Percentiles rank a stretch among this genome's conserved stretches.
Evolutionary conservation across 106 monocot genomes (phyloP).

Genomic region (Iris macrosiphon): DNA sequence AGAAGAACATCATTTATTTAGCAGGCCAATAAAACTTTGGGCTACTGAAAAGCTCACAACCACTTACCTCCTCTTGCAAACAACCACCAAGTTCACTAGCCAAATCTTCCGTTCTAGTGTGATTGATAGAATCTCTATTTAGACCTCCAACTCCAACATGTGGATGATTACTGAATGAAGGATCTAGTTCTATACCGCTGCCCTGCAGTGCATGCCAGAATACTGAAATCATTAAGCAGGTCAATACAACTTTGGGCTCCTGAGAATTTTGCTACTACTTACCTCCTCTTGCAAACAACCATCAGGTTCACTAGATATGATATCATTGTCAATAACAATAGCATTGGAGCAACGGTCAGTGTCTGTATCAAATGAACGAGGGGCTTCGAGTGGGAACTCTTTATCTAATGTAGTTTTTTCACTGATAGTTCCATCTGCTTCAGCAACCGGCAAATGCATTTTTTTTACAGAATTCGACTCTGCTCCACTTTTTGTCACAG

Average conservation of each 20-base stretch:
- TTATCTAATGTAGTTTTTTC: too few species aligned
- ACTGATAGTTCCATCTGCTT: too few species aligned
- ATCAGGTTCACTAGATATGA: background rate
- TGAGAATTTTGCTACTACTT: too few species aligned
- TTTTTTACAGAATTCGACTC: slow-evolving; percentile 7
- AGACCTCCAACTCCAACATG: too few species aligned
- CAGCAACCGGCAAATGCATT: background rate
- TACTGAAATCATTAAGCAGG: background rate
- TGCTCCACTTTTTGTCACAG: background rate
- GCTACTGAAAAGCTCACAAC: background rate
- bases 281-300: slow-evolving; percentile 16
- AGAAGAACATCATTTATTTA: too few species aligned
- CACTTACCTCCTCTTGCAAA: slow-evolving; percentile 6
- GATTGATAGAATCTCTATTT: slow-evolving; percentile 5
- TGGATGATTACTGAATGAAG: background rate
- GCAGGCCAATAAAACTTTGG: background rate
- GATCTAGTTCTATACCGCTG: slow-evolving; percentile 2
- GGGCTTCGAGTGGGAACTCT: too few species aligned
- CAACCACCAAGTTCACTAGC: background rate
- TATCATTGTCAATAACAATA: background rate
- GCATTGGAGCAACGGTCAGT: too few species aligned
- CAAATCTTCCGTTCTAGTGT: background rate
- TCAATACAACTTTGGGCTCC: background rate
- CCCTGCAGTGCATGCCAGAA: slow-evolving; percentile 13
- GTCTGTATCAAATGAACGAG: too few species aligned